Base-by-base conservation (phyloP, 805 yeast species). In the Myxozyma melibiosi region DNA sequence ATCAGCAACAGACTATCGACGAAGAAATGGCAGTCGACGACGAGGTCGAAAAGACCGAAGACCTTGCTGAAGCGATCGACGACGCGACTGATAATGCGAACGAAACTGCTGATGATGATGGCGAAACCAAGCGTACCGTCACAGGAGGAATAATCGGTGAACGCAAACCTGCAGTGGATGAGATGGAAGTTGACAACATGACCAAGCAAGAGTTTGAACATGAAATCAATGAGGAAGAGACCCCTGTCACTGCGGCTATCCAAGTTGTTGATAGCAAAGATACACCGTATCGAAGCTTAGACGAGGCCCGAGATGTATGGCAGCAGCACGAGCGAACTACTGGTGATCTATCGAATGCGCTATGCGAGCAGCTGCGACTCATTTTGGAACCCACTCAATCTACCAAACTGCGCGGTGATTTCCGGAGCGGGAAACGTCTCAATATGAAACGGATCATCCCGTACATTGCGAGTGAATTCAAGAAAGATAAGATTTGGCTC, bases 401-500 rank as follows among this genome's bases (percentile, higher is more conserved):
- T n/a, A 92, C 98, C 2, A 94, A 94, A 71, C 77, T 94, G 56
- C 84, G 82, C 61, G 99, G 99, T 69, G 99, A 94, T 71, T 94
- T 90, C 74, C 90, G 91, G 73, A 91, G 97, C 1, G 99, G 99
- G 71, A 94, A 94, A 72, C 80, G 99, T 65, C 80, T 94, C 67
- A 94, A 94, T 73, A 91, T 94, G 98, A 94, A 92, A 78, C 80
- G 97, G 65, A 94, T 94, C 67, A 94, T 94, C 68, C 96, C 98
- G 5, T 94, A 92, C 72, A 94, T 94, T 76, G 99, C 99, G 0
- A 88, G 96, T 37, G 96, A 90, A 68, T 94, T 90, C 82, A 84
- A 96, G 68, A 94, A 94, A 71, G 99, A 94, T 72, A 94, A 94
- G 78, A 94, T 94, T 57, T 94, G 99, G 99, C 80, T 94, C 74